A percentile compares a stretch with the other conserved stretches of the same genome.
Conservation (phyloP, 768 basidiomycete species). For the Suillus alpinus region DNA sequence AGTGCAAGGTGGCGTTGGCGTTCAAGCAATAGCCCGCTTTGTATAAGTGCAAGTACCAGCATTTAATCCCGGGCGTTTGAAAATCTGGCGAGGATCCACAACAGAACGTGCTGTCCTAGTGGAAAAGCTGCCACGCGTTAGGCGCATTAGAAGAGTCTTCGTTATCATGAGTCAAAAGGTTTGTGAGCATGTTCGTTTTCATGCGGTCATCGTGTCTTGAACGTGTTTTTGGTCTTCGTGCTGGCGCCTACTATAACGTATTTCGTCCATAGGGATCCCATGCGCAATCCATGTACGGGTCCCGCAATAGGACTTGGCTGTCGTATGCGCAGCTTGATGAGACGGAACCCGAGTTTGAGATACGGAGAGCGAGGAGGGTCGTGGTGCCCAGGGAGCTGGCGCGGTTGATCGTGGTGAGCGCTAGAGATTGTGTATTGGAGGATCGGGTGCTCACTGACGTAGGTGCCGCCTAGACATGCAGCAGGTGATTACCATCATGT, state of each 20-base stretch:
- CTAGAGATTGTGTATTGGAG: background rate
- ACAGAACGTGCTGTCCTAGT: background rate
- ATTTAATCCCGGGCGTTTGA: background rate
- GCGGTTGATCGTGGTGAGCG: conserved; percentile 21
- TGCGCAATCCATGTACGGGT: conserved; percentile 11
- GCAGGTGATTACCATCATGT: conserved; percentile 8
- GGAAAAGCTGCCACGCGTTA: background rate
- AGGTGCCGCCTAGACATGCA: conserved; percentile 24
- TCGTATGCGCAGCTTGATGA: conserved; percentile 7
- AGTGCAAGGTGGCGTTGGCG: conserved; percentile 1
- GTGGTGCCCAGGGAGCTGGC: conserved; percentile 16
- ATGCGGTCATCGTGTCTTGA: background rate
- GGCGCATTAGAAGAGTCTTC: background rate
- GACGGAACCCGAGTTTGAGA: conserved; percentile 17
- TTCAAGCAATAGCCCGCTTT: conserved; percentile 1
- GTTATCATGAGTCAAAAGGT: background rate
- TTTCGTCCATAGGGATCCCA: conserved; percentile 11
- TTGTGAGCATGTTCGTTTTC: background rate
- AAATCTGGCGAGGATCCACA: background rate
- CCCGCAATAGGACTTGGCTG: conserved; percentile 7
- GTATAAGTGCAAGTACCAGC: background rate
- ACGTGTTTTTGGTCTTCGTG: background rate
- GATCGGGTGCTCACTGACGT: background rate
- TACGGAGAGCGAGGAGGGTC: conserved; percentile 24
- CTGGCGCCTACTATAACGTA: background rate